Conservation (phyloP, 805 yeast species). For the Spathaspora gorwiae region DNA sequence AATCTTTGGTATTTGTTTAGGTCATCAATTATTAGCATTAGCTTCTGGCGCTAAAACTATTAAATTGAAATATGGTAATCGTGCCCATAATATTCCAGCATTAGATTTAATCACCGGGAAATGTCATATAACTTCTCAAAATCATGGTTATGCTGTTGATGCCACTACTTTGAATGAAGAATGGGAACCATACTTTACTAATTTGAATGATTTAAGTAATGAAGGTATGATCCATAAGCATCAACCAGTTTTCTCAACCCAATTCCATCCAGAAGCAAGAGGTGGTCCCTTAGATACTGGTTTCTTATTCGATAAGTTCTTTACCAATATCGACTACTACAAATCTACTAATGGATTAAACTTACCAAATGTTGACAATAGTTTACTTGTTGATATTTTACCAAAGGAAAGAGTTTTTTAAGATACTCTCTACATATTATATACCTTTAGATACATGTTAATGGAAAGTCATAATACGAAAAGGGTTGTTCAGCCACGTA, state of each 20-base stretch:
- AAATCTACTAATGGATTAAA: slow-evolving; percentile 32
- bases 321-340: slow-evolving; percentile 61
- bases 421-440: neutral
- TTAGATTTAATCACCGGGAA: slow-evolving; percentile 84
- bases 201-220: slow-evolving; percentile 91
- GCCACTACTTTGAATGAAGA: slow-evolving; percentile 66
- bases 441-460: no score
- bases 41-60: slow-evolving; percentile 92
- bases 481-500: neutral
- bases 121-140: slow-evolving; percentile 97
- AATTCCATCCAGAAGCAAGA: slow-evolving; percentile 98
- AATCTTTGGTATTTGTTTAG: slow-evolving; percentile 95
- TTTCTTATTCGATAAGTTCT: slow-evolving; percentile 85
- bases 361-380: slow-evolving; percentile 42
- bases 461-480: neutral
- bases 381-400: slow-evolving; percentile 55
- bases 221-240: slow-evolving; percentile 93
- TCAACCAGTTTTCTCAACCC: slow-evolving; percentile 92
- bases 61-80: slow-evolving; percentile 95
- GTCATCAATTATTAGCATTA: slow-evolving; percentile 92
- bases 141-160: slow-evolving; percentile 98
- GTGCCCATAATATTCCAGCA: slow-evolving; percentile 98
- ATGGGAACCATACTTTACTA: slow-evolving; percentile 82
- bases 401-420: slow-evolving; percentile 61
- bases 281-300: slow-evolving; percentile 97